Base-by-base conservation (phyloP, 2,329 filamentous ascomycete species). In the Moelleriella libera region DNA sequence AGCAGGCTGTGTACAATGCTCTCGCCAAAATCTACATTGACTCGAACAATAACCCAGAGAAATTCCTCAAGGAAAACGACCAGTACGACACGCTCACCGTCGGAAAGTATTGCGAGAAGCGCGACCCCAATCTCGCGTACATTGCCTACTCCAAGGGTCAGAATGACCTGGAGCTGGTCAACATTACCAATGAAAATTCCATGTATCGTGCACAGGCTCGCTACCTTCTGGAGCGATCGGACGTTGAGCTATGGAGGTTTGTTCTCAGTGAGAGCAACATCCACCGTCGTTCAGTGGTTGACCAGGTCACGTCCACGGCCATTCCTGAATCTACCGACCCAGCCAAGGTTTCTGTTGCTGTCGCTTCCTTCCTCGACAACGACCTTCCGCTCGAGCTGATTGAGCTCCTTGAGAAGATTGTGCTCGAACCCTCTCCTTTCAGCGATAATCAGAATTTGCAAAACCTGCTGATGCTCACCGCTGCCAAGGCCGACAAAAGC, bases 1-100 rank as follows among this genome's bases (percentile, higher is more conserved):
- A 98, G 66, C 88, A 94, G 63, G 94, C 90, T 43, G 86, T 98
- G 14, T 97, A 85, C 75, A 97, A 98, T 55, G 94, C 92, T 6
- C 76, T 98, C 31, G 92, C 92, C 46, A 98, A 98, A 78, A 98
- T 98, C 57, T 98, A 98, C 69, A 98, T 98, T 49, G 92, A 98
- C 67, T 88, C 82, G 55, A 98, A 98, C 75, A 95, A 96, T 70
- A 88, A 96, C 63, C 92, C 92, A 0, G 92, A 98, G 74, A 86
- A 87, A 62, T 98, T 98, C 72, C 72, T 98, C 46, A 94, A 92
- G 71, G 88, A 96, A 69, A 98, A 98, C 61, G 88, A 96, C 59
- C 80, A 92, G 63, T 98, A 98, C 56, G 92, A 98, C 61, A 88
- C 92, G 4, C 72, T 97, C 41, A 79, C 75, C 29, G 87, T 98